Evolutionary conservation across 148 eudicot genomes (phyloP), one percentile per base, ranked within the genome.

Genomic region (Bassia scoparia): DNA sequence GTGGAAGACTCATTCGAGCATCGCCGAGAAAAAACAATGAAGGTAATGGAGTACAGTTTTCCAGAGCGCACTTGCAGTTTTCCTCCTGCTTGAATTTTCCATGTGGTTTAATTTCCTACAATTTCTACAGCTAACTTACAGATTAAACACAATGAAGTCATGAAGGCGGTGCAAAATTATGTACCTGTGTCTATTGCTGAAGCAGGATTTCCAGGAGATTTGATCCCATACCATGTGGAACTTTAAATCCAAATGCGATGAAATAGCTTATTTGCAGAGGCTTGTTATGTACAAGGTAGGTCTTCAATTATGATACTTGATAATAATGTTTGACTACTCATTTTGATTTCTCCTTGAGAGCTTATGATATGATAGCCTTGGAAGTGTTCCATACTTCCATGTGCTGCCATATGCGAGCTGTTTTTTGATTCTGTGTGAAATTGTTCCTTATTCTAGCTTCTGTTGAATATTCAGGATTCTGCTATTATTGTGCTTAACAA

Each of bases 181-280:
- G 82, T 88, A 46, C 98, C 97, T n/a, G 89, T 94, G 68, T 88
- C 97, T 30, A 84, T 91, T 70, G 90, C 87, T 65, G 97, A 89
- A 78, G 86, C 78, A 89, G 84, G 82, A 87, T 94, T 72, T 88
- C 92, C 60, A 89, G 67, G 82, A 89, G 98, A 81, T 94, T 84
- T 81, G 89, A 89, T 69, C 83, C 87, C 74, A 94, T 94, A 77
- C 98, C 98, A 49, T 84, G 90, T 62, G 97, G 95, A 76, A 91
- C 96, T 30, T 77, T 88, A 18, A 69, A 88, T 78, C 97, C 98
- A n/a, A 94, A 94, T 86, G 97, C 97, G 98, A 94, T 74, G 98
- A 94, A 83, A 94, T 94, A 68, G 84, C 81, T 64, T 94, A 89
- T 76, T 75, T 94, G 87, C 88, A 80, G 78, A 94, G 97, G 75